These are phyloP conservation scores for Penicillium tannophilum DNA, from an alignment of 495 filamentous ascomycete genomes.

Conservation along the genomic window DNA sequence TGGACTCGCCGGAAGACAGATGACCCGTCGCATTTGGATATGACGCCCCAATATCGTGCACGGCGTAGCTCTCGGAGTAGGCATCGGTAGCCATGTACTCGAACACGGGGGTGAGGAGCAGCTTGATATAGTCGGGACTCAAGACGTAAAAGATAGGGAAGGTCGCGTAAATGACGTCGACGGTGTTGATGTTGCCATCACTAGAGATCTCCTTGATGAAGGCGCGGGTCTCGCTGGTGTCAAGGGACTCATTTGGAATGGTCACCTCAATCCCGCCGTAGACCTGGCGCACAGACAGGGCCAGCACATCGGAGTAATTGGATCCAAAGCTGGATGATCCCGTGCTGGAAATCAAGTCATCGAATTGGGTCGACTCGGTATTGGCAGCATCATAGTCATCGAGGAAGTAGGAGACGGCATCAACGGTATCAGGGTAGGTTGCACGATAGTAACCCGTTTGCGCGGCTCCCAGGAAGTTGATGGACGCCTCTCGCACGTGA, in stretches of 20 bases:
- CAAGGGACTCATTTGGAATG: conserved; percentile 39
- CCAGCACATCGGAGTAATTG: conserved; percentile 49
- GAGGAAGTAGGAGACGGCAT: conserved; percentile 40
- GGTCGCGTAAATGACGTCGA: conserved; percentile 48
- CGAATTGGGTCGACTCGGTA: conserved; percentile 31
- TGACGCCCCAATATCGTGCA: conserved; percentile 38
- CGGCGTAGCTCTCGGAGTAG: conserved; percentile 35
- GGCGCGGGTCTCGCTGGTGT: conserved; percentile 37
- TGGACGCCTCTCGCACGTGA: conserved; percentile 37
- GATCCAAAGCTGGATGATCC: conserved; percentile 29
- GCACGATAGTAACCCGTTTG: conserved; percentile 44
- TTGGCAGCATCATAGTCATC: conserved; percentile 42
- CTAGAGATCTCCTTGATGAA: conserved; percentile 54
- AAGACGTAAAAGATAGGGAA: conserved; percentile 46
- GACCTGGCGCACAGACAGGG: conserved; percentile 42
- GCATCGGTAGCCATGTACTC: conserved; percentile 39
- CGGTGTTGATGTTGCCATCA: conserved; percentile 52
- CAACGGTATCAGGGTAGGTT: conserved; percentile 22
- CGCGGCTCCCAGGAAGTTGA: conserved; percentile 44
- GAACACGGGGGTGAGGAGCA: conserved; percentile 44
- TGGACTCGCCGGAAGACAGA: conserved; percentile 30
- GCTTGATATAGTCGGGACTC: conserved; percentile 41
- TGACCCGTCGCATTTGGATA: conserved; percentile 51
- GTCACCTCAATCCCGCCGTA: conserved; percentile 47
- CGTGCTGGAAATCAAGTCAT: conserved; percentile 27